These are phyloP conservation scores for Schwanniomyces pseudopolymorphus DNA, from an alignment of 805 yeast genomes.

Conservation along the genomic window DNA sequence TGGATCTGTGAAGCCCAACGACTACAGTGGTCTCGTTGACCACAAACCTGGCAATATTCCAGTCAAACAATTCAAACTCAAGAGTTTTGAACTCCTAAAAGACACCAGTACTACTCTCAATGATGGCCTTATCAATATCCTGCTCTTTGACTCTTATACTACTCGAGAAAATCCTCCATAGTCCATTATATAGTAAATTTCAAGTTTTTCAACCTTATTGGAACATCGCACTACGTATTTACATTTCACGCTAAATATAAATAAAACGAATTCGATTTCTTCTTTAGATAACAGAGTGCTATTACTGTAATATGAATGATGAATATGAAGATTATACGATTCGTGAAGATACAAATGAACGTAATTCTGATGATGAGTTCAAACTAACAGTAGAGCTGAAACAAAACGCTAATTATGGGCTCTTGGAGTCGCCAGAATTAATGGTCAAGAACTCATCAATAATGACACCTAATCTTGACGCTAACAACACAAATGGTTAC, in stretches of 20 bases:
- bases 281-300: neutral
- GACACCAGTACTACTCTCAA: slow-evolving; percentile 27
- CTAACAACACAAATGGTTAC: neutral
- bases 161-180: slow-evolving; percentile 42
- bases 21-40: slow-evolving; percentile 4
- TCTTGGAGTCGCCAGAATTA: neutral
- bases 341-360: neutral
- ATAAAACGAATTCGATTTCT: neutral
- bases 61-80: slow-evolving; percentile 22
- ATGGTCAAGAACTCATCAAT: neutral
- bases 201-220: neutral
- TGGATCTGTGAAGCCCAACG: neutral
- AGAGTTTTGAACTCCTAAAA: slow-evolving; percentile 39
- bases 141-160: slow-evolving; percentile 40
- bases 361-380: neutral
- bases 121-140: slow-evolving; percentile 35
- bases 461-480: neutral
- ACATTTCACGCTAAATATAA: neutral
- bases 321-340: neutral
- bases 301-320: neutral
- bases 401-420: neutral
- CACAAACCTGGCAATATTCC: neutral
- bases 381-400: neutral
- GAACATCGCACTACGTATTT: neutral
- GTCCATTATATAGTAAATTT: neutral